A percentile compares a stretch with the other conserved stretches of the same genome.
Conservation (phyloP, 1,284 basidiomycete genomes). For the Sporisorium exsertum region DNA sequence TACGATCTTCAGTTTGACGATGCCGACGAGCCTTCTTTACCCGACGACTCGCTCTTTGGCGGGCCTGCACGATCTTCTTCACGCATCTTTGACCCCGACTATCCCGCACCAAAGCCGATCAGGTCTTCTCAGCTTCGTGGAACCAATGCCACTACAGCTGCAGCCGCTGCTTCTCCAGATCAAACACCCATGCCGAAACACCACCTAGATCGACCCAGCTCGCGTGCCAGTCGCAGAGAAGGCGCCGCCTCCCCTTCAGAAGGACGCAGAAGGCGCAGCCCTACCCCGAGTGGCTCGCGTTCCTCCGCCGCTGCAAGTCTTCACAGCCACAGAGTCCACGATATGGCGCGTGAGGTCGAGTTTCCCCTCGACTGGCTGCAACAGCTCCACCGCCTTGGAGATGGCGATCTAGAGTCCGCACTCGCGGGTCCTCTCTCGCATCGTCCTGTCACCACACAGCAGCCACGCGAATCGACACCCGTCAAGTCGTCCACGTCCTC, state of each 20-base stretch:
- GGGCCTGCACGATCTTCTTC: slow-evolving; percentile 20
- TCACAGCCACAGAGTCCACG: slow-evolving; percentile 16
- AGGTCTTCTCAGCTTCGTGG: slow-evolving; percentile 6
- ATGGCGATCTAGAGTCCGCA: slow-evolving; percentile 31
- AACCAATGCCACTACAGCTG: neutral
- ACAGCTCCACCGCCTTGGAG: slow-evolving; percentile 32
- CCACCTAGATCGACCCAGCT: slow-evolving; percentile 17
- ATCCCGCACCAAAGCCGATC: slow-evolving; percentile 13
- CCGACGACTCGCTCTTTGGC: slow-evolving; percentile 46
- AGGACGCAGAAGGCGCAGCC: slow-evolving; percentile 16
- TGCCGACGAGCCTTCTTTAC: slow-evolving; percentile 35
- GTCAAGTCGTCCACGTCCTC: slow-evolving; percentile 26
- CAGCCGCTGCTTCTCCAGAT: slow-evolving; percentile 26
- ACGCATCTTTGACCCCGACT: slow-evolving; percentile 27
- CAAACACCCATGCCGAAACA: slow-evolving; percentile 51
- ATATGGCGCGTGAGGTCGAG: slow-evolving; percentile 31
- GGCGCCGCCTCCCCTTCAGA: slow-evolving; percentile 30
- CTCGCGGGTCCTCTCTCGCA: slow-evolving; percentile 42
- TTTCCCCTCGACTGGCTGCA: slow-evolving; percentile 43
- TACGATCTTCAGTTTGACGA: slow-evolving; percentile 52
- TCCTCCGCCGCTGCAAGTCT: neutral
- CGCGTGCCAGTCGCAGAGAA: slow-evolving; percentile 28
- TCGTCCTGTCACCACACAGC: slow-evolving; percentile 20
- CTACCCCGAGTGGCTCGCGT: slow-evolving; percentile 22
- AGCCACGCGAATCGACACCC: slow-evolving; percentile 41